Conservation (phyloP, 164 flowering plant species). For the Malania oleifera region DNA sequence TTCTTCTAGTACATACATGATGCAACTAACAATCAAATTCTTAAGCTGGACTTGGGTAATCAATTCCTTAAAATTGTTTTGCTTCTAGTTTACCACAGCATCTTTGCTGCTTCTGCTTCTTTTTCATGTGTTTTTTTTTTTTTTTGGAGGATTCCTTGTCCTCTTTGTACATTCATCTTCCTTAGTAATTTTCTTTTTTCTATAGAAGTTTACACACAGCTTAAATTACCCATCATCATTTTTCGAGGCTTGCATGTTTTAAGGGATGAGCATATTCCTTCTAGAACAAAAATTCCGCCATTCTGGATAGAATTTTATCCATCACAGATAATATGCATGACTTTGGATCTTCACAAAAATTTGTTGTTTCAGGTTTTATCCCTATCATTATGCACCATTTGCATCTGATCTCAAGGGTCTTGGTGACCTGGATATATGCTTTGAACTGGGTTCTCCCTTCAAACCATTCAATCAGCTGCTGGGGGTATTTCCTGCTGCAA, state of each 20-base stretch:
- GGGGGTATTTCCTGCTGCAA: slow-evolving; percentile 99
- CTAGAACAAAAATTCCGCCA: neutral
- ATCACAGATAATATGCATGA: neutral
- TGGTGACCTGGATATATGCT: slow-evolving; percentile 57
- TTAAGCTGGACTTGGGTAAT: too few relatives aligned
- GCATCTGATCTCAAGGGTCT: slow-evolving; percentile 94
- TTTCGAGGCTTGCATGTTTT: too few relatives aligned
- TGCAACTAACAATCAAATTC: too few relatives aligned
- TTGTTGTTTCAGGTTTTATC: slow-evolving; percentile 70
- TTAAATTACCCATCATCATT: too few relatives aligned
- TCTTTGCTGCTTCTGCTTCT: too few relatives aligned
- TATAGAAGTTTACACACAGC: too few relatives aligned
- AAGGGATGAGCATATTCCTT: neutral
- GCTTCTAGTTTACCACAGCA: too few relatives aligned
- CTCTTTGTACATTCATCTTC: too few relatives aligned
- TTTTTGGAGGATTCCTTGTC: too few relatives aligned
- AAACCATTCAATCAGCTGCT: slow-evolving; percentile 92
- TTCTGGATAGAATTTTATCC: neutral
- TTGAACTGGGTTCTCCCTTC: slow-evolving; percentile 86
- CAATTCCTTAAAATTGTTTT: too few relatives aligned
- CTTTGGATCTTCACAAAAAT: neutral
- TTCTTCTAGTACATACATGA: too few relatives aligned
- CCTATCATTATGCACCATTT: slow-evolving; percentile 98
- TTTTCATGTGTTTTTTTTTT: neutral
- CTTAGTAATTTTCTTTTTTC: too few relatives aligned